Conservation (phyloP, 768 basidiomycete species). For the Trametes villosa region DNA sequence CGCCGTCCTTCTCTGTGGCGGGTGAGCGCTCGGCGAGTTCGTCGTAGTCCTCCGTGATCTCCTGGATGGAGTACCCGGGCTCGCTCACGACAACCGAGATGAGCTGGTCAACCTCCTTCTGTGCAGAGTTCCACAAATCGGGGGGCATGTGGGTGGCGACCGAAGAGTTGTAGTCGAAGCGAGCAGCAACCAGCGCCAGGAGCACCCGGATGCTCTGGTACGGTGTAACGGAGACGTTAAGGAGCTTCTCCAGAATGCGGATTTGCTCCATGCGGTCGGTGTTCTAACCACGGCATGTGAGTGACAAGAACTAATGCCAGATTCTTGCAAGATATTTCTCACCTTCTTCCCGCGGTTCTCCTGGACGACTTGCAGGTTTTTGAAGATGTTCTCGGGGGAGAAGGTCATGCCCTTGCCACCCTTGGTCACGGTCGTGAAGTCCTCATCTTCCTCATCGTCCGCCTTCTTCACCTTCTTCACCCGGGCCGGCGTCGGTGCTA, state of each 20-base stretch:
- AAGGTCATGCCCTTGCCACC: constrained; percentile 85
- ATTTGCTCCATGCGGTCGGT: constrained; percentile 97
- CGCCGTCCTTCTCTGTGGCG: constrained; percentile 64
- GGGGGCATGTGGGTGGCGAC: constrained; percentile 87
- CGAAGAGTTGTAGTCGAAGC: constrained; percentile 96
- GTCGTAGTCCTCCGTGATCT: constrained; percentile 88
- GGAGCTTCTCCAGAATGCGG: constrained; percentile 82
- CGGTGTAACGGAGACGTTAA: constrained; percentile 82
- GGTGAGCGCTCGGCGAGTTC: constrained; percentile 85
- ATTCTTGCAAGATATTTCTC: constrained; percentile 22
- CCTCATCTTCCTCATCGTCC: constrained; percentile 53
- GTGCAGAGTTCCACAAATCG: constrained; percentile 88
- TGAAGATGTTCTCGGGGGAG: constrained; percentile 87
- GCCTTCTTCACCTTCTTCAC: constrained; percentile 44
- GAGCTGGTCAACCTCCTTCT: constrained; percentile 87
- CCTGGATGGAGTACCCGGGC: constrained; percentile 81
- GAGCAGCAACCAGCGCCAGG: constrained; percentile 89
- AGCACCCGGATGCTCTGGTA: constrained; percentile 96
- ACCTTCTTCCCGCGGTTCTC: constrained; percentile 98
- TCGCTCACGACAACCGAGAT: constrained; percentile 78
- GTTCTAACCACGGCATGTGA: constrained; percentile 58
- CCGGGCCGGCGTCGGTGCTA: constrained; percentile 42
- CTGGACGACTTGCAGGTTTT: constrained; percentile 87
- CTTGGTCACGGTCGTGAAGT: constrained; percentile 90
- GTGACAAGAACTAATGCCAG: neutral